Evolutionary conservation across 2,329 filamentous ascomycete species (phyloP), one percentile per base, ranked within the genome.

Genomic region (Colletotrichum abscissum): DNA sequence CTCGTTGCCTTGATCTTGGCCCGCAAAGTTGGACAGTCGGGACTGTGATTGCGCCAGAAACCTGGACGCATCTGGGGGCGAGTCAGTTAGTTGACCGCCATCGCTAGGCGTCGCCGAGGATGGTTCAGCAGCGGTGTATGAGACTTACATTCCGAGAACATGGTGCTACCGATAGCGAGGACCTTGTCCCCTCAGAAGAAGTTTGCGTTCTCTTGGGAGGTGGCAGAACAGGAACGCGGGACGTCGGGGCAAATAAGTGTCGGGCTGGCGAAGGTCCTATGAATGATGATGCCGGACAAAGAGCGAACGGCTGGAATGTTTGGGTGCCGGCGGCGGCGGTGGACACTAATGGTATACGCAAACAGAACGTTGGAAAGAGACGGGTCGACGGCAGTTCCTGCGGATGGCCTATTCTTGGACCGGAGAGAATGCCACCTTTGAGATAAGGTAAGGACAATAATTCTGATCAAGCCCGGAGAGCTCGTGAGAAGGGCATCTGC

Each of bases 11-110:
- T 85, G 90, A 73, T 89, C 84, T 81, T 93, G 90, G 84, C 87
- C 89, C 66, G 70, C 77, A 74, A 95, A 91, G 82, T 86, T 91
- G 77, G 93, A 94, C 79, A 98, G 88, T 75, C 95, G 93, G 74
- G 95, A 97, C 87, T 98, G 95, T 77, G 95, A 98, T 90, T 98
- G 97, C 74, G 95, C 94, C 79, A 99, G 91, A 83, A 99, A 99
- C 78, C 93, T 93, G 77, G 96, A 98, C 79, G 97, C 97, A 92
- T 98, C 97, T 98, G 80, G 67, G 66, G 66, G 62, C 66, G 60
- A 9, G 74, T 81, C 67, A 80, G 77, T 58, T 52, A 60, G 67
- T 67, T 72, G 42, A 60, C 35, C 68, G 71, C 57, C 68, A 62
- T 49, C 22, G 54, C 35, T 49, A 22, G 46, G 16, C 12, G 52